Percentiles rank a stretch among this genome's conserved stretches.
Evolutionary conservation across 805 yeast genomes (phyloP).

Genomic region (Saccharomyces mikatae): DNA sequence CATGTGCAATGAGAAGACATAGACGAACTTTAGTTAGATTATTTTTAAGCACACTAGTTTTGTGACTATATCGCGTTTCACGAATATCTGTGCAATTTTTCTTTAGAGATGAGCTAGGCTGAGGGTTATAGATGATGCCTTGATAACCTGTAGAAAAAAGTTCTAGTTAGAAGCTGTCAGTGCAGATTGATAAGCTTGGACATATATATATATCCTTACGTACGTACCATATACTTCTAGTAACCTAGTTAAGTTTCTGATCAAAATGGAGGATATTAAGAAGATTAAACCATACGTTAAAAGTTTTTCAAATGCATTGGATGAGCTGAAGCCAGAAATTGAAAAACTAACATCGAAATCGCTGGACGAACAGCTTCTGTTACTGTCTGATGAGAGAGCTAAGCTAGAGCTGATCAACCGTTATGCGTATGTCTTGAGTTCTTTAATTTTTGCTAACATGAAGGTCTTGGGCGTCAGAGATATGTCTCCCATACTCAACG

Average conservation of each 20-base stretch:
- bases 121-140: not conserved
- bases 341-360: conserved; percentile 17
- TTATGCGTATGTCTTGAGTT: conserved; percentile 24
- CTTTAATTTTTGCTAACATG: conserved; percentile 25
- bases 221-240: too few species aligned
- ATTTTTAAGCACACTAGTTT: not conserved
- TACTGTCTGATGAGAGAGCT: conserved; percentile 14
- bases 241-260: conserved; percentile 3
- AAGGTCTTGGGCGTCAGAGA: conserved; percentile 22
- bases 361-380: conserved; percentile 24
- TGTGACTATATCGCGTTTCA: not conserved
- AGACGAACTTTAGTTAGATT: not conserved
- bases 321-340: conserved; percentile 13
- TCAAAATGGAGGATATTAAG: conserved; percentile 22
- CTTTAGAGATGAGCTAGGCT: not conserved
- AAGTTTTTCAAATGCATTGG: conserved; percentile 19
- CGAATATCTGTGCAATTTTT: not conserved
- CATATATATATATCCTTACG: not conserved
- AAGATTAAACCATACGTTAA: conserved; percentile 24
- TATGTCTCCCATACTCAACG: conserved; percentile 48
- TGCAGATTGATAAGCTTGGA: not conserved
- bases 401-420: conserved; percentile 21
- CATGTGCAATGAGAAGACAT: not conserved
- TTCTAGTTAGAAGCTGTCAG: not conserved
- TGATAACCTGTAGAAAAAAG: not conserved